phyloP scores from a whole-genome alignment of 2,329 filamentous ascomycete genomes.

The Alternaria burnsii region DNA sequence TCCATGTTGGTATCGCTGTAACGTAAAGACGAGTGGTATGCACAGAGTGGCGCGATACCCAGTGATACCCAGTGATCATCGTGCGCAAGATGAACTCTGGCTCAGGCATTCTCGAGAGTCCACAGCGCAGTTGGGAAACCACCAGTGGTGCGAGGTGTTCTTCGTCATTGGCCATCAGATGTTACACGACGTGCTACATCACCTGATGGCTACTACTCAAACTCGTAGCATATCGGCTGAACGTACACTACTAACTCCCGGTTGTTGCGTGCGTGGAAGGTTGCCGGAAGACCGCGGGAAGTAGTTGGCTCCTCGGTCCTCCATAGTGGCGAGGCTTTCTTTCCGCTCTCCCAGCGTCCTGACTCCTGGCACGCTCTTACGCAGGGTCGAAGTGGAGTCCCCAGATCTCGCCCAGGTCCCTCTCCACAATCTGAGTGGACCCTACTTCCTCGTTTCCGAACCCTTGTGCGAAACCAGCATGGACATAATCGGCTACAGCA shows the following conservation, averaged over 20 bases:
- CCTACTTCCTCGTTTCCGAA: constrained; percentile 6
- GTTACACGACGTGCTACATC: background rate
- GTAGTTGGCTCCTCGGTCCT: background rate
- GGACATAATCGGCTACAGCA: background rate
- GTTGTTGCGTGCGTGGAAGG: background rate
- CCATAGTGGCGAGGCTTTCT: background rate
- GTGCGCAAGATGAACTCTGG: background rate
- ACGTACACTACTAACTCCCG: background rate
- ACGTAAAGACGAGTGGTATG: background rate
- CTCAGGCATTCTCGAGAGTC: background rate
- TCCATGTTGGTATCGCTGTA: background rate
- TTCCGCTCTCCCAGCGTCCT: constrained; percentile 1
- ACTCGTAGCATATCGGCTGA: background rate
- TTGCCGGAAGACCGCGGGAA: constrained; percentile 2
- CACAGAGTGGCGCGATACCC: background rate
- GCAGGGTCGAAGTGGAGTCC: constrained; percentile 36
- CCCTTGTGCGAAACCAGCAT: background rate
- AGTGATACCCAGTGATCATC: background rate
- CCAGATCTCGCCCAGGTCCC: constrained; percentile 15
- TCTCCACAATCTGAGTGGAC: constrained; percentile 13
- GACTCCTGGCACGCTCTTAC: constrained; percentile 13
- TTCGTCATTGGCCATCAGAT: background rate
- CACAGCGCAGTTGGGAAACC: background rate
- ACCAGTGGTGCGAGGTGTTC: background rate
- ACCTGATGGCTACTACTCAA: background rate